Conservation (phyloP, 2,329 filamentous ascomycete species). For the Pyrenophora graminea region DNA sequence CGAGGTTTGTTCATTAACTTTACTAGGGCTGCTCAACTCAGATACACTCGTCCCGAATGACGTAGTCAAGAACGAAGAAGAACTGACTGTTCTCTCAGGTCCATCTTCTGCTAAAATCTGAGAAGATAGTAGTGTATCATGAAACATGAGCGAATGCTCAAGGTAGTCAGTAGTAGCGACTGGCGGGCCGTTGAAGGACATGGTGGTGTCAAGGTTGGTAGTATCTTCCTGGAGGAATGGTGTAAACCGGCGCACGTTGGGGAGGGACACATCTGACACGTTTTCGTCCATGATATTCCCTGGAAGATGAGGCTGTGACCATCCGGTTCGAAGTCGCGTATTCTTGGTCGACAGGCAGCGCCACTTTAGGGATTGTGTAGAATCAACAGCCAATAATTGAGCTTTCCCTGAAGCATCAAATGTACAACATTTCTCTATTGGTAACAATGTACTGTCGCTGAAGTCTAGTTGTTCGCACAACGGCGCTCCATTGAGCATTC, state of each 20-base stretch:
- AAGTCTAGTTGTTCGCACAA: slow-evolving; percentile 59
- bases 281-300: slow-evolving; percentile 2
- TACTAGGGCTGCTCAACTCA: slow-evolving; percentile 27
- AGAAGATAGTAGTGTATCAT: slow-evolving; percentile 68
- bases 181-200: slow-evolving; percentile 19
- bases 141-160: slow-evolving; percentile 73
- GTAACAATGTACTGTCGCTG: slow-evolving; percentile 56
- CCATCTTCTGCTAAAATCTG: slow-evolving; percentile 46
- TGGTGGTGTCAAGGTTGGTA: slow-evolving; percentile 32
- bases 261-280: slow-evolving; percentile 20
- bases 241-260: slow-evolving; percentile 15
- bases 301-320: slow-evolving; percentile 41
- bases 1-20: slow-evolving; percentile 14
- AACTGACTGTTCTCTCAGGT: slow-evolving; percentile 38
- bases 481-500: slow-evolving; percentile 66
- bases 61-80: slow-evolving; percentile 42
- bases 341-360: slow-evolving; percentile 24
- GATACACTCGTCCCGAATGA: slow-evolving; percentile 43
- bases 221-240: slow-evolving; percentile 22
- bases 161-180: slow-evolving; percentile 60
- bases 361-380: slow-evolving; percentile 34
- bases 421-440: slow-evolving; percentile 51
- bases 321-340: slow-evolving; percentile 32
- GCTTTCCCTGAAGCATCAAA: slow-evolving; percentile 35
- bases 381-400: not conserved